Base-by-base conservation (phyloP, 2,329 filamentous ascomycete genomes). In the Penicillium sp. region DNA sequence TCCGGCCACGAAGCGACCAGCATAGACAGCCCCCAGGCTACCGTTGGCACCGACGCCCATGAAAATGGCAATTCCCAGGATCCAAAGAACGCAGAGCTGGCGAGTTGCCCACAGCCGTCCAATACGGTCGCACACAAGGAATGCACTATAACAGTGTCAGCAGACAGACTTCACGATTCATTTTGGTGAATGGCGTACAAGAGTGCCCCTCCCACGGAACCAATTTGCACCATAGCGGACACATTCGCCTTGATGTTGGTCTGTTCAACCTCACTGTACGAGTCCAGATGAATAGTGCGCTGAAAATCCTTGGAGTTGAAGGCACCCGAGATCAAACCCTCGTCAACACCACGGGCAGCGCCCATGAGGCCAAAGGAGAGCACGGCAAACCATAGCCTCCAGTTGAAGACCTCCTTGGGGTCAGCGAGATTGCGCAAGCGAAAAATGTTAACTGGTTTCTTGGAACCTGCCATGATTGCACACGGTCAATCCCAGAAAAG, bases 211-310 rank as follows among this genome's bases (percentile, higher is more conserved):
- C 74, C 81, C 28, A 90, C 84, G 22, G 80, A 85, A 21, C 86
- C 86, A 60, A 89, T 81, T 68, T 89, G 86, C 0, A 90, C 86
- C 86, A 90, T 90, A 41, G 84, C 79, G 1, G 85, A 84, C 48
- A 90, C 84, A 66, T 90, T 90, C 58, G 78, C 82, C 68, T 85
- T 82, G 70, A 84, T 82, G 64, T 86, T 82, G 53, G 84, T 82
- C 62, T 78, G 72, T 41, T 79, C 75, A 3, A 75, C 71, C 0
- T 67, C 59, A 39, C 68, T 72, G 60, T 82, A 81, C 2, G 73
- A 71, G 5, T 72, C 68, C 53, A 81, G 80, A 56, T 80, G 61
- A 63, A 87, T 84, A 29, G 73, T 74, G 0, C 65, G 57, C 57
- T 83, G 76, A 64, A 87, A 87, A 44, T 82, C 74, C 54, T 76